phyloP scores from a whole-genome alignment of 116 monocot genomes.

The Papilionanthe hybrid region DNA sequence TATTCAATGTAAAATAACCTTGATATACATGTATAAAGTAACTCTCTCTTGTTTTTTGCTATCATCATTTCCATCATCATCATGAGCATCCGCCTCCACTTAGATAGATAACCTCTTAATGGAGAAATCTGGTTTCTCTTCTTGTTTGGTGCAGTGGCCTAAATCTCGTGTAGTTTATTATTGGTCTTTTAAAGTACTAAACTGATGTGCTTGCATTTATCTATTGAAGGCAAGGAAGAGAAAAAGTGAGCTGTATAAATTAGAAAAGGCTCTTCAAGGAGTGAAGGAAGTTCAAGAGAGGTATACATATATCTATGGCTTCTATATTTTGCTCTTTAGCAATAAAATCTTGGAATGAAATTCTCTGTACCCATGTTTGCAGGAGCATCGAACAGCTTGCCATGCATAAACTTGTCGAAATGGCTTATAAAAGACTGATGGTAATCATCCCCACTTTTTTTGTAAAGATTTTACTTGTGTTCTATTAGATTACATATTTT shows the following conservation, averaged over 20 bases:
- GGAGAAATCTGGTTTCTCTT: not conserved
- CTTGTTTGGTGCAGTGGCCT: not conserved
- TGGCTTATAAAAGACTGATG: constrained; percentile 51
- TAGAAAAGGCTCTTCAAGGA: constrained; percentile 52
- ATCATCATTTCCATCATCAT: not conserved
- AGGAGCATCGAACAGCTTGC: constrained; percentile 67
- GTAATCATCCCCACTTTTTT: constrained; percentile 23
- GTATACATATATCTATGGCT: constrained; percentile 20
- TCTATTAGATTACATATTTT: not conserved
- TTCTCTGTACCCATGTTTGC: constrained; percentile 1
- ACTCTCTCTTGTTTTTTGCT: not conserved
- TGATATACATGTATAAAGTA: not conserved
- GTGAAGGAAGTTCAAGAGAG: constrained; percentile 43
- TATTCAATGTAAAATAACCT: not conserved
- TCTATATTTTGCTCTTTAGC: not conserved
- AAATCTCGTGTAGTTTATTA: not conserved
- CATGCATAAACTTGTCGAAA: constrained; percentile 59
- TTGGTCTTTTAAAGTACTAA: not conserved
- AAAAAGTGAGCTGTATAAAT: constrained; percentile 32
- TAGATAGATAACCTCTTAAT: not conserved
- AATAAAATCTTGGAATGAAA: not conserved
- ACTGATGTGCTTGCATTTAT: constrained; percentile 10
- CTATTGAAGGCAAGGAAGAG: constrained; percentile 37
- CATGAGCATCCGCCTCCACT: not conserved
- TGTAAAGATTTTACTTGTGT: not conserved